phyloP scores from a whole-genome alignment of 306 rosid genomes.

The Acacia crassicarpa region DNA sequence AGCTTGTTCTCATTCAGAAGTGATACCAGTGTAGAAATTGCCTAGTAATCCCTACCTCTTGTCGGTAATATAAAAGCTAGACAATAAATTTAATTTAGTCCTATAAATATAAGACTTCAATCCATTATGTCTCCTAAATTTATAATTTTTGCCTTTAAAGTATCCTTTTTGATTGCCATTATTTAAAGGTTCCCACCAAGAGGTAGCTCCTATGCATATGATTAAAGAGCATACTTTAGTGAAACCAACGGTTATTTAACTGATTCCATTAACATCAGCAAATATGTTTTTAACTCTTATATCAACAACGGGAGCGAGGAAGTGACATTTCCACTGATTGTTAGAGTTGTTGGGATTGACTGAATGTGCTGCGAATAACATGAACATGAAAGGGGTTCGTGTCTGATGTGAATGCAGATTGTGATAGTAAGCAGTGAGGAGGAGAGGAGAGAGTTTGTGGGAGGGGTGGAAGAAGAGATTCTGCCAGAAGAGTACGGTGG shows the following conservation, averaged over 20 bases:
- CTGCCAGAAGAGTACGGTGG: conserved; percentile 88
- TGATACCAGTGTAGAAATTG: not conserved
- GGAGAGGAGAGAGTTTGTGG: conserved; percentile 49
- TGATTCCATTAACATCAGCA: no score
- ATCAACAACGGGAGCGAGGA: no score
- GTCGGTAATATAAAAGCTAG: not conserved
- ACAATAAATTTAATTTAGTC: no score
- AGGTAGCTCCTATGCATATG: no score
- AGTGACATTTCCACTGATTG: not conserved
- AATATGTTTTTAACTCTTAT: no score
- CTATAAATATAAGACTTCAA: no score
- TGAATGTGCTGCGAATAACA: not conserved
- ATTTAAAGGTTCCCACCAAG: no score
- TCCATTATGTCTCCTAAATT: no score
- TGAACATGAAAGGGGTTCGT: not conserved
- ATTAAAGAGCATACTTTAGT: no score
- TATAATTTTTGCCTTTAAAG: no score
- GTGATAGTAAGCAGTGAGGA: conserved; percentile 75
- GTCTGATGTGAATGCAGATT: conserved; percentile 55
- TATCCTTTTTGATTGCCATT: no score
- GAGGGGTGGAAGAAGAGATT: conserved; percentile 76
- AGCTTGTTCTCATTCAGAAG: not conserved
- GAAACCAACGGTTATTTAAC: no score
- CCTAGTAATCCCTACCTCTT: not conserved
- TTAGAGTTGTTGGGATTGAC: not conserved